phyloP scores from a whole-genome alignment of 495 filamentous ascomycete genomes.

The Xylaria flabelliformis region DNA sequence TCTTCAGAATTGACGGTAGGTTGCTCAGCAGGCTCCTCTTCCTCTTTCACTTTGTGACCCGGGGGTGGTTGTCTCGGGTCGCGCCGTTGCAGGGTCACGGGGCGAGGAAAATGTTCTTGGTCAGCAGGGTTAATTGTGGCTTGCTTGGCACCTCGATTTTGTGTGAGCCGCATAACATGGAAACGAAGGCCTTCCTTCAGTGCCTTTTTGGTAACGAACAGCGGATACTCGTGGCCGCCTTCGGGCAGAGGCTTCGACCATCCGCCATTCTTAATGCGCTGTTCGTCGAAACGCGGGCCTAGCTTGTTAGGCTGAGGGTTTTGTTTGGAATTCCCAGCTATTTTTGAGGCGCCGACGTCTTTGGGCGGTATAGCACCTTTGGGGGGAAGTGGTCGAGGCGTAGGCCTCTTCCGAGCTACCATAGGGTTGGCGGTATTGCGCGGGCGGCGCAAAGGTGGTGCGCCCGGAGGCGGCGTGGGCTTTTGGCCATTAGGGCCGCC shows the following conservation, averaged over 20 bases:
- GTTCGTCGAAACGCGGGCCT: constrained; percentile 36
- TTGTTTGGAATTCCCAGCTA: constrained; percentile 18
- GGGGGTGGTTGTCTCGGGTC: constrained; percentile 77
- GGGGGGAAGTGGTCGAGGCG: constrained; percentile 37
- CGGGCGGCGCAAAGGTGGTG: constrained; percentile 51
- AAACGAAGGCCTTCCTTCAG: constrained; percentile 81
- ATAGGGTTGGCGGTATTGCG: constrained; percentile 67
- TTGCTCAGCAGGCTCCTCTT: constrained; percentile 59
- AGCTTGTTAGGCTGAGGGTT: constrained; percentile 20
- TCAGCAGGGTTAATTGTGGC: constrained; percentile 70
- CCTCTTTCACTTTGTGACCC: constrained; percentile 58
- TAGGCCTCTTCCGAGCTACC: constrained; percentile 66
- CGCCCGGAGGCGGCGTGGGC: constrained; percentile 45
- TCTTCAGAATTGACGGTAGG: constrained; percentile 68
- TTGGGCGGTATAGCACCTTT: constrained; percentile 28
- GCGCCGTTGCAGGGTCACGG: constrained; percentile 85
- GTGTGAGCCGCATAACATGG: constrained; percentile 78
- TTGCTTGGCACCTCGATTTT: constrained; percentile 43
- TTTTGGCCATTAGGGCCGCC: constrained; percentile 49
- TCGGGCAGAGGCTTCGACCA: constrained; percentile 65
- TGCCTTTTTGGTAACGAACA: constrained; percentile 80
- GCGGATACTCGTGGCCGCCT: constrained; percentile 66
- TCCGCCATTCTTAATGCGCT: constrained; percentile 58
- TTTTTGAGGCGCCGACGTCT: constrained; percentile 20
- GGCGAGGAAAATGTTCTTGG: constrained; percentile 81